These are phyloP conservation scores for Ambrosiella beaveri DNA, from an alignment of 2,329 filamentous ascomycete species.

Conservation along the genomic window DNA sequence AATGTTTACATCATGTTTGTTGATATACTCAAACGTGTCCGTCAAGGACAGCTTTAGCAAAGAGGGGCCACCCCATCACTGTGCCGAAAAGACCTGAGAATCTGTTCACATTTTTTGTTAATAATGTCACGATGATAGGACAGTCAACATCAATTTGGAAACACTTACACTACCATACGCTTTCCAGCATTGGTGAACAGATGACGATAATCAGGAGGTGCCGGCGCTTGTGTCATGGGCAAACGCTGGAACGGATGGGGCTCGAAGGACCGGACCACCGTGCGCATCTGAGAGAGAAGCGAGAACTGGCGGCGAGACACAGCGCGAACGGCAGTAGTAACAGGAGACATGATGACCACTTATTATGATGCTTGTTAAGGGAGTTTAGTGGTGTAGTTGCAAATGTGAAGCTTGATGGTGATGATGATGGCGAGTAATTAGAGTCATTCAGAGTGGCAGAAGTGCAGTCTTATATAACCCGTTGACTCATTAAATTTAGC, in stretches of 20 bases:
- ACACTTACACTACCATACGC: constrained; percentile 21
- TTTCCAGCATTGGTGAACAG: constrained; percentile 16
- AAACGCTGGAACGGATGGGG: constrained; percentile 23
- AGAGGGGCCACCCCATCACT: constrained; percentile 22
- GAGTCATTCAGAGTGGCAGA: background rate
- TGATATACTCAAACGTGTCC: constrained; percentile 16
- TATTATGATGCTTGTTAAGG: background rate
- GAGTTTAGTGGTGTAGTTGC: background rate
- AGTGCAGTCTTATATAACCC: background rate
- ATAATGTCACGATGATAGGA: background rate
- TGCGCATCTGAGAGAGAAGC: constrained; percentile 20
- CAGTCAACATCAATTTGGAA: background rate
- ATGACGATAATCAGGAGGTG: constrained; percentile 20
- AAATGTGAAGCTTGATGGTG: background rate
- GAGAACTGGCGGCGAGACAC: constrained; percentile 21
- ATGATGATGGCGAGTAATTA: background rate
- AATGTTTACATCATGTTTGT: background rate
- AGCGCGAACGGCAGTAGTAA: constrained; percentile 16
- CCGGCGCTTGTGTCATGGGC: constrained; percentile 17
- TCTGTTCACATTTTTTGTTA: constrained; percentile 15
- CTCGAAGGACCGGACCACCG: constrained; percentile 20
- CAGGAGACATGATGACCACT: constrained; percentile 6
- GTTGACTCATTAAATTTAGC: background rate
- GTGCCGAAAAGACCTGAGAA: constrained; percentile 21
- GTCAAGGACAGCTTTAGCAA: constrained; percentile 18